Conservation (phyloP, 1,139 yeast genomes). For the Taphrina populina region DNA sequence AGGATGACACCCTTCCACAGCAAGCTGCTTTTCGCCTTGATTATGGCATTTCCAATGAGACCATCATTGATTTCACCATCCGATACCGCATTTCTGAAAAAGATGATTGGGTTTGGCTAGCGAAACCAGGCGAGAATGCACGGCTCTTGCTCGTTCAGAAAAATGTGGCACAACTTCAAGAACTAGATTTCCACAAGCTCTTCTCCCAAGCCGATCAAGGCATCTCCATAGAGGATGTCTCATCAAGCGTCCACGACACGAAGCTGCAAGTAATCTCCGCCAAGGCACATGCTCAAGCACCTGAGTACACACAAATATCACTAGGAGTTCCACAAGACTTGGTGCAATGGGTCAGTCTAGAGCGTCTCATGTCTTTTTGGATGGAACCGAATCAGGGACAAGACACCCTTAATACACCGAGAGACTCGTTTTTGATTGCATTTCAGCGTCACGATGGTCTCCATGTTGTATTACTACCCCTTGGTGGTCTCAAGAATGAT, state of each 20-base stretch:
- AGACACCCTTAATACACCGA: conserved; percentile 8
- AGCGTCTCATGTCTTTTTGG: conserved; percentile 25
- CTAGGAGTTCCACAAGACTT: conserved; percentile 2
- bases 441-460: conserved; percentile 14
- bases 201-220: neutral
- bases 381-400: conserved; percentile 21
- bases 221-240: neutral
- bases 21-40: neutral
- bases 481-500: conserved; percentile 9
- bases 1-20: too few species aligned
- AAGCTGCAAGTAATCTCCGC: neutral
- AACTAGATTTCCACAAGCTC: neutral
- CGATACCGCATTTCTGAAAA: neutral
- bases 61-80: neutral
- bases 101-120: conserved; percentile 1
- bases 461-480: conserved; percentile 13
- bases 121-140: neutral
- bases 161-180: neutral
- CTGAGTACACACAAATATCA: conserved; percentile 2
- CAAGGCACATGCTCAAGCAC: neutral
- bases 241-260: neutral
- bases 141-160: neutral
- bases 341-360: conserved; percentile 18
- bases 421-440: conserved; percentile 5
- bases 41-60: neutral